Conservation (phyloP, 2,329 filamentous ascomycete species). For the Didymosphaeria variabile region DNA sequence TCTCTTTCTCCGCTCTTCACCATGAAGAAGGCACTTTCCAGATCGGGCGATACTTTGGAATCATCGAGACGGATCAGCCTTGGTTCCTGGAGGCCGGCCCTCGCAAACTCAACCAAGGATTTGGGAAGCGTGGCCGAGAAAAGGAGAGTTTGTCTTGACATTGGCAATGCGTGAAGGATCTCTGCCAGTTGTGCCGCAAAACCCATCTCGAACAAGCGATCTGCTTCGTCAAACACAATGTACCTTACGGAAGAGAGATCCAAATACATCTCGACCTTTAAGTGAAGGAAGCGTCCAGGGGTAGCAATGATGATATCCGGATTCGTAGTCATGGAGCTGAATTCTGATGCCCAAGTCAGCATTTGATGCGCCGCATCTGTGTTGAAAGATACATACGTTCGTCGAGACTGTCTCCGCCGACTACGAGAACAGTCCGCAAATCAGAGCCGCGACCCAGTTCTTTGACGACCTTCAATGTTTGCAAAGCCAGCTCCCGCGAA, state of each 20-base stretch:
- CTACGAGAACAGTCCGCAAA: slow-evolving; percentile 85
- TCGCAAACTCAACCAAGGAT: slow-evolving; percentile 93
- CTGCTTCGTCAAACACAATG: slow-evolving; percentile 97
- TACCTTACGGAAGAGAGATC: slow-evolving; percentile 92
- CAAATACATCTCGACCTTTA: slow-evolving; percentile 95
- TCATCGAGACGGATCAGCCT: slow-evolving; percentile 91
- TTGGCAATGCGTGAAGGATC: slow-evolving; percentile 87
- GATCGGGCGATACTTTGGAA: slow-evolving; percentile 92
- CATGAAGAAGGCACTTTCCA: slow-evolving; percentile 95
- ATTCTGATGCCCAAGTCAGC: slow-evolving; percentile 60
- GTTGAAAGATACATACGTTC: slow-evolving; percentile 63
- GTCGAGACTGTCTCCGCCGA: slow-evolving; percentile 94
- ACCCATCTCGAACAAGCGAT: slow-evolving; percentile 98
- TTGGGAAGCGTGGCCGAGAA: slow-evolving; percentile 96
- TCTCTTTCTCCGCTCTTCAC: slow-evolving; percentile 95
- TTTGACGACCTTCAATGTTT: slow-evolving; percentile 96
- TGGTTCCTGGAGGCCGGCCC: slow-evolving; percentile 91
- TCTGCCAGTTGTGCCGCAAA: slow-evolving; percentile 93
- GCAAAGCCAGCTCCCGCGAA: slow-evolving; percentile 90
- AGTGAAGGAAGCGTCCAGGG: slow-evolving; percentile 91
- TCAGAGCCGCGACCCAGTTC: slow-evolving; percentile 91
- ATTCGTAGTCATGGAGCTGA: slow-evolving; percentile 89
- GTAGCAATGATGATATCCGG: slow-evolving; percentile 98
- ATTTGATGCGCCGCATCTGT: neutral
- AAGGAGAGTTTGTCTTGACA: slow-evolving; percentile 85